A percentile compares a stretch with the other conserved stretches of the same genome.
These are phyloP conservation scores for Talaromyces atroroseus DNA, from an alignment of 2,329 filamentous ascomycete species.

Conservation along the genomic window DNA sequence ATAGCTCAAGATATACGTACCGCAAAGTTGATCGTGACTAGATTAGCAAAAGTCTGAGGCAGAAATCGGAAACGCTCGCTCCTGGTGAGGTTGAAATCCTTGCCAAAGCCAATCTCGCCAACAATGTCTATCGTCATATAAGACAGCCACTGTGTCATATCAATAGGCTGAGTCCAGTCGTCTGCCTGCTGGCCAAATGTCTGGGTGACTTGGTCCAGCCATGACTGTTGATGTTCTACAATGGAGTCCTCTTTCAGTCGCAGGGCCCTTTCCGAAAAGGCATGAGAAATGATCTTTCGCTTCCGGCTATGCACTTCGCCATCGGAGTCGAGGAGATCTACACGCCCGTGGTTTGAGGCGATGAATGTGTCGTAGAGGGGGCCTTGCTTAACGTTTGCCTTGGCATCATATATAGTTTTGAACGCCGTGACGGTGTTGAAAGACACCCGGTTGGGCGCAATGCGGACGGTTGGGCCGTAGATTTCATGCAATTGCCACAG, in stretches of 20 bases:
- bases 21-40: too few relatives aligned
- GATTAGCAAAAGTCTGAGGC: too few relatives aligned
- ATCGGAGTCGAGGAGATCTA: neutral
- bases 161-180: too few relatives aligned
- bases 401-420: neutral
- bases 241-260: neutral
- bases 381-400: neutral
- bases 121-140: too few relatives aligned
- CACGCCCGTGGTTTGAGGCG: neutral
- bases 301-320: neutral
- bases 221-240: neutral
- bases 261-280: slow-evolving; percentile 4
- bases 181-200: too few relatives aligned
- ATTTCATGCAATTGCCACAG: neutral
- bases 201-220: slow-evolving; percentile 4
- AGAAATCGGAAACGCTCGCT: too few relatives aligned
- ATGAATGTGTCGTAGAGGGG: neutral
- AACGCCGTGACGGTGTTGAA: neutral
- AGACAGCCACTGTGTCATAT: too few relatives aligned
- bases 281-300: neutral
- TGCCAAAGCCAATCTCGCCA: too few relatives aligned
- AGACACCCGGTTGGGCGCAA: neutral
- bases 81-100: too few relatives aligned
- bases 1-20: too few relatives aligned
- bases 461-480: slow-evolving; percentile 3